Evolutionary conservation across 371 early-diverging fungal species (phyloP).

Genomic region (Mucor mucedo): DNA sequence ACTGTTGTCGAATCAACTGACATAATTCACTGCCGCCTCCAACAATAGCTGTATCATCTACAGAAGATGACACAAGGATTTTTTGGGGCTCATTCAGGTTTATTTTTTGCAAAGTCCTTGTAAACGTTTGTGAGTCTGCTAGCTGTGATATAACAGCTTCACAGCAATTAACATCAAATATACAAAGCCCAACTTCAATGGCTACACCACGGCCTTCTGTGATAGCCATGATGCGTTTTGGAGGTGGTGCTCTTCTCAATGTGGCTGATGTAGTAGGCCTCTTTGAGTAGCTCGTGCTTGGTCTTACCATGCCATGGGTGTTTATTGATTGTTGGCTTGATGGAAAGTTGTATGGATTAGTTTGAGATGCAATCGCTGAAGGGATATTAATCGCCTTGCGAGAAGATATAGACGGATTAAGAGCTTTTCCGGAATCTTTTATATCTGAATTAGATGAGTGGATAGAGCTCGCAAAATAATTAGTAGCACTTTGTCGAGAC

Average conservation of each 20-base stretch:
- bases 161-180: conserved; percentile 63
- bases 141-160: conserved; percentile 71
- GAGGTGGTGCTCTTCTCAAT: neutral
- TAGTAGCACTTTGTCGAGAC: too few relatives aligned
- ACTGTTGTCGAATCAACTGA: conserved; percentile 50
- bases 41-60: neutral
- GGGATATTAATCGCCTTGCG: too few relatives aligned
- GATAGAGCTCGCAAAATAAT: too few relatives aligned
- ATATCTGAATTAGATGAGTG: too few relatives aligned
- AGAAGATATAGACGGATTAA: too few relatives aligned
- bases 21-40: conserved; percentile 48
- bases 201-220: conserved; percentile 58
- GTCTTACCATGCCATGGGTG: neutral
- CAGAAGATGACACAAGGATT: conserved; percentile 35
- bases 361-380: too few relatives aligned
- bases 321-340: neutral
- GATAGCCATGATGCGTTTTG: conserved; percentile 42
- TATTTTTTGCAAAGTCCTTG: conserved; percentile 66
- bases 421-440: too few relatives aligned
- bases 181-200: conserved; percentile 69
- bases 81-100: conserved; percentile 64
- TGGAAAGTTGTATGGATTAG: neutral
- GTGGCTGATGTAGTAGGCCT: conserved; percentile 11
- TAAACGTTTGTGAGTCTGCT: conserved; percentile 69
- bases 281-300: neutral